Evolutionary conservation across 2,329 filamentous ascomycete genomes (phyloP).

Genomic region (Aspergillus luchuensis): DNA sequence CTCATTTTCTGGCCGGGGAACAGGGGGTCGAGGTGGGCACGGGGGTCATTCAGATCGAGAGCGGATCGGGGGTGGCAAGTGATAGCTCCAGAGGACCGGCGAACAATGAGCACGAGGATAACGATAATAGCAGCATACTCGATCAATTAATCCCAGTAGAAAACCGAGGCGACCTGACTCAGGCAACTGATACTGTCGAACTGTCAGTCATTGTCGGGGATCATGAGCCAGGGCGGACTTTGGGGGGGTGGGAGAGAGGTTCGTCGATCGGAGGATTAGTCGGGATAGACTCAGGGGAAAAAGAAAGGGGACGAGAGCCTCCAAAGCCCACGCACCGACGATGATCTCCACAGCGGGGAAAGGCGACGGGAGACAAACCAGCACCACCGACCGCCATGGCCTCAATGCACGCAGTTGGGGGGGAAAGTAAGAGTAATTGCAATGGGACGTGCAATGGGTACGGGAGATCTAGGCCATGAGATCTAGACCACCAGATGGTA

Average conservation of each 20-base stretch:
- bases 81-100: constrained; percentile 13
- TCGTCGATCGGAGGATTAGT: constrained; percentile 10
- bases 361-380: constrained; percentile 2
- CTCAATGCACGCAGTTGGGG: not conserved
- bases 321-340: constrained; percentile 5
- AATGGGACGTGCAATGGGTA: too few relatives aligned
- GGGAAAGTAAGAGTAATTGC: not conserved
- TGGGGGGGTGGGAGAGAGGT: not conserved
- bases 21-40: not conserved
- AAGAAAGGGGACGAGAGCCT: constrained; percentile 5
- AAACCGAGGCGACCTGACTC: not conserved
- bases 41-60: constrained; percentile 11
- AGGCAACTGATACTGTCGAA: not conserved
- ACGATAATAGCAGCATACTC: constrained; percentile 14
- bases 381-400: constrained; percentile 2
- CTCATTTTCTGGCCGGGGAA: constrained; percentile 33
- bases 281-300: constrained; percentile 3
- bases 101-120: constrained; percentile 1
- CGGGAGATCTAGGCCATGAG: too few relatives aligned
- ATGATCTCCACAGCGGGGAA: constrained; percentile 3
- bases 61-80: constrained; percentile 9
- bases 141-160: constrained; percentile 13
- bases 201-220: not conserved
- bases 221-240: constrained; percentile 1
- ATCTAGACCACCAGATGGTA: too few relatives aligned